A percentile compares a stretch with the other conserved stretches of the same genome.
phyloP scores from a whole-genome alignment of 345 rosid genomes.

The Citrus hindsii region DNA sequence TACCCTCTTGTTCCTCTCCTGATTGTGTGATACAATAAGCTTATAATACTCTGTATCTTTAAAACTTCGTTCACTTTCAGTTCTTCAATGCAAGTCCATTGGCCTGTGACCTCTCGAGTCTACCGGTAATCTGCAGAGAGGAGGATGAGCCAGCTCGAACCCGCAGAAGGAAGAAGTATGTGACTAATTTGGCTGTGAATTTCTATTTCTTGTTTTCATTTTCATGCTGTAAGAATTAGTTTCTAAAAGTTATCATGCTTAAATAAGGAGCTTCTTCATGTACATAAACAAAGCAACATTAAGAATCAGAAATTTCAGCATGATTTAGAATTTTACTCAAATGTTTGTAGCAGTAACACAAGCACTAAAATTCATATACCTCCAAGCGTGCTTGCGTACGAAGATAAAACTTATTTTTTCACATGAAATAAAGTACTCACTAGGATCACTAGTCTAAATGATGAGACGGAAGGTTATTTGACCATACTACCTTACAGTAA shows the following conservation, averaged over 20 bases:
- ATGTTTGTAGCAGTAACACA: neutral
- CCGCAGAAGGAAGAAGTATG: constrained; percentile 36
- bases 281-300: neutral
- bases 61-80: constrained; percentile 23
- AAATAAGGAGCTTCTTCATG: neutral
- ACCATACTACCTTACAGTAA: neutral
- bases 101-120: constrained; percentile 46
- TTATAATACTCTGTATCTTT: neutral
- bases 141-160: constrained; percentile 29
- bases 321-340: neutral
- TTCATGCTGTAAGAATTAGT: neutral
- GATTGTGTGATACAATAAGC: neutral
- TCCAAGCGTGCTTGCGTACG: too few relatives aligned
- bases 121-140: constrained; percentile 38
- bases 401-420: too few relatives aligned
- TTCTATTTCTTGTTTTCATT: neutral
- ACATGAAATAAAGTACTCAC: neutral
- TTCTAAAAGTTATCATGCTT: neutral
- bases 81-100: constrained; percentile 56
- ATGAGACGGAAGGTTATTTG: neutral
- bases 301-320: neutral
- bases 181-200: neutral
- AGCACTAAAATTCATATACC: neutral
- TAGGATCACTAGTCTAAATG: neutral
- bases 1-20: neutral